Percentiles rank a stretch among this genome's conserved stretches.
Evolutionary conservation across 2,329 filamentous ascomycete species (phyloP).

Genomic region (Byssochlamys sp.): DNA sequence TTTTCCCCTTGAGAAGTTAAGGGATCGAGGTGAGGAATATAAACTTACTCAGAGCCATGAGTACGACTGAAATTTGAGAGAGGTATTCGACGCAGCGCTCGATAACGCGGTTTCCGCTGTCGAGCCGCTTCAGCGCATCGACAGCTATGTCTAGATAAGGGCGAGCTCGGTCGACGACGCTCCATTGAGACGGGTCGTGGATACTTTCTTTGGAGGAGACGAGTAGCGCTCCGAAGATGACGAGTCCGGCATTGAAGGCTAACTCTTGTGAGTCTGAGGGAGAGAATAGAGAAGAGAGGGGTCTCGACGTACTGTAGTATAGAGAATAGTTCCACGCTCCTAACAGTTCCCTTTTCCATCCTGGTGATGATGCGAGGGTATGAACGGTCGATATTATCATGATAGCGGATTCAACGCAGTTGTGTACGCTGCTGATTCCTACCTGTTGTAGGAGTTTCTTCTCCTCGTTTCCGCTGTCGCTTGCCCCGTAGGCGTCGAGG

Average conservation of each 20-base stretch:
- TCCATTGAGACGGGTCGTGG: constrained; percentile 4
- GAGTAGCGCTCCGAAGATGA: constrained; percentile 21
- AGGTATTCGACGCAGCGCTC: constrained; percentile 22
- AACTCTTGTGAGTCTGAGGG: background rate
- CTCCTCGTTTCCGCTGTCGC: constrained; percentile 9
- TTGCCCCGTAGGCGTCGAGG: constrained; percentile 16
- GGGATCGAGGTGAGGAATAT: background rate
- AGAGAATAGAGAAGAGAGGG: background rate
- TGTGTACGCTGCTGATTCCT: constrained; percentile 23
- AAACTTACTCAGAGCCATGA: constrained; percentile 5
- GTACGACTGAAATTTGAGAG: background rate
- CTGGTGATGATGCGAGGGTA: constrained; percentile 9
- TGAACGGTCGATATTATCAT: constrained; percentile 18
- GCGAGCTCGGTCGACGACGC: constrained; percentile 5
- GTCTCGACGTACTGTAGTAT: constrained; percentile 21
- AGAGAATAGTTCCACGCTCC: constrained; percentile 26
- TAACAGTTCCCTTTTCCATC: constrained; percentile 15
- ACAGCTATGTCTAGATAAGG: constrained; percentile 13
- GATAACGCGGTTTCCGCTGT: constrained; percentile 21
- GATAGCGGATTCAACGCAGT: constrained; percentile 24
- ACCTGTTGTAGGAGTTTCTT: constrained; percentile 21
- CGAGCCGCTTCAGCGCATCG: constrained; percentile 15
- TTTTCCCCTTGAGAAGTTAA: background rate
- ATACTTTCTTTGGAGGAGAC: constrained; percentile 7
- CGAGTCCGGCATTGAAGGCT: constrained; percentile 27